Evolutionary conservation across 2,329 filamentous ascomycete species (phyloP), one percentile per base, ranked within the genome.

Genomic region (Aspergillus texensis): DNA sequence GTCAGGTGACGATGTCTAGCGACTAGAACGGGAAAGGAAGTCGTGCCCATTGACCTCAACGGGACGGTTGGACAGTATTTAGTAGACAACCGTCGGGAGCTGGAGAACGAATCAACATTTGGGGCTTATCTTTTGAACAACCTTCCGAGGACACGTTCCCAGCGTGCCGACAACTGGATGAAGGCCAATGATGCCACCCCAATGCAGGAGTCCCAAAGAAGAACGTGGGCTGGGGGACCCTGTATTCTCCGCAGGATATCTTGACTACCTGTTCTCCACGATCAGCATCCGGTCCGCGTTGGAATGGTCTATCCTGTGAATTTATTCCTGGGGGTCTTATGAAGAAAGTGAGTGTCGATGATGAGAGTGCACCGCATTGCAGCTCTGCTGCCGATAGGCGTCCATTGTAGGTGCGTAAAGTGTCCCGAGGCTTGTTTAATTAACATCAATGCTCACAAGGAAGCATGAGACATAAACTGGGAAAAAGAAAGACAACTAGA

Each of bases 41-140:
- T 8, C 9, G 28, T 24, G n/a, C 2, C 26, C 26, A 32, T 32
- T 14, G 19, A 30, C 11, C 19, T 32, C 4, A 16, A n/a, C 16
- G 28, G 30, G 21, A 32, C 10, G 48, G 48, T 34, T 52, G 28
- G 28, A 52, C 19, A 52, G 48, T n/a, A 32, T 52, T 52, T 52
- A 52, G 26, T 52, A 32, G 48, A 52, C 48, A 32, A 52, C 28
- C 28, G 19, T 52, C 48, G 30, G 48, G 28, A 21, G 48, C 28
- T 52, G 24, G 12, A 21, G 12, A 39, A 55, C 52, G 32, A 55
- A 55, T 55, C 52, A 55, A 36, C 52, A 39, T 26, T 21, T 24
- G 52, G 52, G 52, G 52, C 52, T 55, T 55, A 55, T 39, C 52
- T 55, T 26, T 39, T 26, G 52, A 41, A 55, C 52, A 55, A 26